Conservation (phyloP, 106 monocot genomes). For the Apostasia ramifera region DNA sequence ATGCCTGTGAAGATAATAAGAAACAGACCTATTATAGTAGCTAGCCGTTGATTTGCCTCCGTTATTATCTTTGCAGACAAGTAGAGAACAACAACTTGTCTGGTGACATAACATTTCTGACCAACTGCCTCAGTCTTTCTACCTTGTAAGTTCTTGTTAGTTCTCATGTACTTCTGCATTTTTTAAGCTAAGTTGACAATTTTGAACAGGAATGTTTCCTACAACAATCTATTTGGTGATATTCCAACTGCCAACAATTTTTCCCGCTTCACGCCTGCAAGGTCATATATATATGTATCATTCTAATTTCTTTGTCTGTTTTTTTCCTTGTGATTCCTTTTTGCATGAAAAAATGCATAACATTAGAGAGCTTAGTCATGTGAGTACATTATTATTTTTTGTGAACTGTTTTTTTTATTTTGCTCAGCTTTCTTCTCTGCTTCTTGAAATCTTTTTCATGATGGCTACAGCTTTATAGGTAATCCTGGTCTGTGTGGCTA, state of each 20-base stretch:
- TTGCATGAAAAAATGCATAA: too few species aligned
- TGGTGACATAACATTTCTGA: constrained; percentile 55
- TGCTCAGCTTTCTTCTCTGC: too few species aligned
- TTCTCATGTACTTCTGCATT: not conserved
- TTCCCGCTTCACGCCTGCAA: constrained; percentile 71
- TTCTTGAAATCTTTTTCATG: not conserved
- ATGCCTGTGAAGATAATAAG: not conserved
- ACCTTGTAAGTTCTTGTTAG: constrained; percentile 46
- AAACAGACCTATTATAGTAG: too few species aligned
- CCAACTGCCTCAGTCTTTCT: constrained; percentile 70
- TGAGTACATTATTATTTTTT: too few species aligned
- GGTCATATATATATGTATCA: constrained; percentile 19
- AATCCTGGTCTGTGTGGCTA: constrained; percentile 89
- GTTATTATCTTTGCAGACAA: constrained; percentile 30
- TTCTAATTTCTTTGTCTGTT: too few species aligned
- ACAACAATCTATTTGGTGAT: constrained; percentile 66
- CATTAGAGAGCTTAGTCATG: too few species aligned
- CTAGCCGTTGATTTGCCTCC: too few species aligned
- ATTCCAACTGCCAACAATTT: constrained; percentile 79
- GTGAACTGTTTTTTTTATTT: too few species aligned
- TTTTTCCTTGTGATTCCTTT: too few species aligned
- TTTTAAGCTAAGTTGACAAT: not conserved
- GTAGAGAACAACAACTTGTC: constrained; percentile 71
- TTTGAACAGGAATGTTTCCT: constrained; percentile 70
- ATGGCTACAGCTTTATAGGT: constrained; percentile 63